phyloP scores from a whole-genome alignment of 2,329 filamentous ascomycete genomes.

The Ophiocordyceps sinensis region DNA sequence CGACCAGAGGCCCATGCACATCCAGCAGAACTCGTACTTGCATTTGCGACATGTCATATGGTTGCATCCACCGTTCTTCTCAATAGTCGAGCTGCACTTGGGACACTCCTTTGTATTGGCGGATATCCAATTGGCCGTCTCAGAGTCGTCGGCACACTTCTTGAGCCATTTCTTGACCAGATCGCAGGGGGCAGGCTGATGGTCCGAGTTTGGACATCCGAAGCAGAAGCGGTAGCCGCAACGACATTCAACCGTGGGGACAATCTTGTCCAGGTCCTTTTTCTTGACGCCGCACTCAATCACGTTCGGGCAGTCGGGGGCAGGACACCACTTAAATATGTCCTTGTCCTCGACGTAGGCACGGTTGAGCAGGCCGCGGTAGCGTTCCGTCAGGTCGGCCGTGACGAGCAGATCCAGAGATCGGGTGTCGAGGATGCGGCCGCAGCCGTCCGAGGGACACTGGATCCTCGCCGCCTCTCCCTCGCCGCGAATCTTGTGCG shows the following conservation, averaged over 20 bases:
- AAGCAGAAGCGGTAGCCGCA: constrained; percentile 91
- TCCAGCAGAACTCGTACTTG: constrained; percentile 97
- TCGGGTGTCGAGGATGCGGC: constrained; percentile 79
- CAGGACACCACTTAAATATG: constrained; percentile 91
- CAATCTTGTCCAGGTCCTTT: constrained; percentile 69
- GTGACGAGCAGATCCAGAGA: constrained; percentile 67
- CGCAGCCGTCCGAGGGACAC: constrained; percentile 78
- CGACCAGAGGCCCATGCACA: constrained; percentile 98
- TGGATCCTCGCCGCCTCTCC: constrained; percentile 91
- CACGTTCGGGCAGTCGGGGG: constrained; percentile 91
- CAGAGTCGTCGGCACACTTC: constrained; percentile 96
- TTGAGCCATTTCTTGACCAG: constrained; percentile 93
- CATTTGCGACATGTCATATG: constrained; percentile 97
- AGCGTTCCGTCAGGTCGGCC: constrained; percentile 43
- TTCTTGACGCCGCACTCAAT: constrained; percentile 80
- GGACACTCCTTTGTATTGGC: constrained; percentile 98
- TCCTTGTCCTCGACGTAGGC: constrained; percentile 98
- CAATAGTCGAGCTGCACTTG: constrained; percentile 89
- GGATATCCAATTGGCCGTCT: constrained; percentile 98
- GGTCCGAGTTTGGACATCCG: constrained; percentile 76
- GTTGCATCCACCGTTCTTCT: constrained; percentile 97
- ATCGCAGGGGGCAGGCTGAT: constrained; percentile 83
- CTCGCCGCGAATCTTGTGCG: constrained; percentile 87
- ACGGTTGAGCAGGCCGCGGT: constrained; percentile 73
- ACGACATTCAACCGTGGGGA: constrained; percentile 76